A percentile compares a stretch with the other conserved stretches of the same genome.
Conservation (phyloP, 1,139 yeast species). For the Hanseniaspora gamundiae region DNA sequence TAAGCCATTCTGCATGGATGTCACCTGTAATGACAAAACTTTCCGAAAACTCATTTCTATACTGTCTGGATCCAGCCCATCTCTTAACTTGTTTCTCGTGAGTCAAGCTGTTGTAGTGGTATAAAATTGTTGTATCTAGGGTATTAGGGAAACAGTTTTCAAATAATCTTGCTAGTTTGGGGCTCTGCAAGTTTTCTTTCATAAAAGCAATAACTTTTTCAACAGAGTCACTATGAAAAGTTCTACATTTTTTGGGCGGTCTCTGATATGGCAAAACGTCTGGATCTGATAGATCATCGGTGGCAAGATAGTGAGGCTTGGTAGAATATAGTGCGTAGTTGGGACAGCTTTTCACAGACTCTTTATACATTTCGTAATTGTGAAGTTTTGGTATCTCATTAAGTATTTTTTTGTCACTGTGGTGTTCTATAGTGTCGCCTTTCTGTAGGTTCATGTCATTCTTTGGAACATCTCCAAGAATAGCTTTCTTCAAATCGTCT, state of each 20-base stretch:
- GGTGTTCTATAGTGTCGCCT: background rate
- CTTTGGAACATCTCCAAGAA: background rate
- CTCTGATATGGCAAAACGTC: constrained; percentile 58
- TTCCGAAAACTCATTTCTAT: constrained; percentile 25
- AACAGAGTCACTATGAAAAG: constrained; percentile 51
- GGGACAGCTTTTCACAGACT: constrained; percentile 13
- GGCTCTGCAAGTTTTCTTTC: constrained; percentile 37
- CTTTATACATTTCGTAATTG: background rate
- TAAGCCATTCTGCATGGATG: constrained; percentile 78
- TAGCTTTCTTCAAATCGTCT: background rate
- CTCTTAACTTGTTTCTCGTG: constrained; percentile 4
- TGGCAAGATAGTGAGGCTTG: constrained; percentile 36
- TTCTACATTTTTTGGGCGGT: constrained; percentile 60
- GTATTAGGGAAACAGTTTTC: constrained; percentile 86
- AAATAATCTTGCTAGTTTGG: constrained; percentile 60
- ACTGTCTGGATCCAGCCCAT: background rate
- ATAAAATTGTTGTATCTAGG: constrained; percentile 72
- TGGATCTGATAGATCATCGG: constrained; percentile 29
- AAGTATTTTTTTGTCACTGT: background rate
- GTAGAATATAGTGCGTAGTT: constrained; percentile 23
- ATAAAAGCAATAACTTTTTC: constrained; percentile 51
- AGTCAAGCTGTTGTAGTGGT: constrained; percentile 36
- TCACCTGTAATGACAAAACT: constrained; percentile 83
- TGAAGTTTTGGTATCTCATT: background rate
- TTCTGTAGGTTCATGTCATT: background rate